phyloP scores from a whole-genome alignment of 495 filamentous ascomycete species.

The Lineolata rhizophorae region DNA sequence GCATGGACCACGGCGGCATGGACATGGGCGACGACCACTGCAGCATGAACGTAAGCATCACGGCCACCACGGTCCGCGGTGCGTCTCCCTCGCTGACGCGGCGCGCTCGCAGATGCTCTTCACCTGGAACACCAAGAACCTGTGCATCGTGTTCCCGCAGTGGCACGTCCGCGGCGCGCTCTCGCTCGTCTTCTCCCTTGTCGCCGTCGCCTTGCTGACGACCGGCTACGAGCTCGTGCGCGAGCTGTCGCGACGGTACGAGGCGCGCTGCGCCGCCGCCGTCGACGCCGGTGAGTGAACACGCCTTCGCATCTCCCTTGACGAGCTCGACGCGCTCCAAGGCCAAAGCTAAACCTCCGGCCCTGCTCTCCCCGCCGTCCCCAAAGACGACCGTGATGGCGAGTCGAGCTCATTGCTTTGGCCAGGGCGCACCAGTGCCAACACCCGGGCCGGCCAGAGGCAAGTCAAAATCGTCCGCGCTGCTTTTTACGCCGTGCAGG shows the following conservation, averaged over 20 bases:
- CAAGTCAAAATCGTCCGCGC: constrained; percentile 53
- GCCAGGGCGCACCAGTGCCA: constrained; percentile 33
- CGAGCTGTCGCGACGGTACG: constrained; percentile 52
- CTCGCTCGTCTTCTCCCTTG: constrained; percentile 56
- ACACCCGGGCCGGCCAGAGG: constrained; percentile 23
- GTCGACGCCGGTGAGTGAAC: constrained; percentile 1
- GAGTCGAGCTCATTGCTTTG: constrained; percentile 50
- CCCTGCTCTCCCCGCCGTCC: not conserved
- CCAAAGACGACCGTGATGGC: constrained; percentile 4
- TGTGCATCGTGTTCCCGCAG: constrained; percentile 84
- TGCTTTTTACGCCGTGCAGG: constrained; percentile 73
- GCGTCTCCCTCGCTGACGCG: not conserved
- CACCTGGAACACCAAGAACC: constrained; percentile 76
- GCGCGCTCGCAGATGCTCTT: constrained; percentile 62
- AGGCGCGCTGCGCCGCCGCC: constrained; percentile 15
- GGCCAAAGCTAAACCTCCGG: no score
- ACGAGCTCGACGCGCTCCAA: not conserved
- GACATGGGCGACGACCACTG: constrained; percentile 29
- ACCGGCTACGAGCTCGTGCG: constrained; percentile 84
- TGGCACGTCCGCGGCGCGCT: constrained; percentile 64
- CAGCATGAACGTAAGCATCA: constrained; percentile 52
- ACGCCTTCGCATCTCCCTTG: not conserved
- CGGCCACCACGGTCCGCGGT: not conserved
- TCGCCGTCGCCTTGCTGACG: constrained; percentile 58
- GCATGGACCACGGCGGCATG: constrained; percentile 24